phyloP scores from a whole-genome alignment of 108 stramenopile species.

The Cyclotella cryptica region DNA sequence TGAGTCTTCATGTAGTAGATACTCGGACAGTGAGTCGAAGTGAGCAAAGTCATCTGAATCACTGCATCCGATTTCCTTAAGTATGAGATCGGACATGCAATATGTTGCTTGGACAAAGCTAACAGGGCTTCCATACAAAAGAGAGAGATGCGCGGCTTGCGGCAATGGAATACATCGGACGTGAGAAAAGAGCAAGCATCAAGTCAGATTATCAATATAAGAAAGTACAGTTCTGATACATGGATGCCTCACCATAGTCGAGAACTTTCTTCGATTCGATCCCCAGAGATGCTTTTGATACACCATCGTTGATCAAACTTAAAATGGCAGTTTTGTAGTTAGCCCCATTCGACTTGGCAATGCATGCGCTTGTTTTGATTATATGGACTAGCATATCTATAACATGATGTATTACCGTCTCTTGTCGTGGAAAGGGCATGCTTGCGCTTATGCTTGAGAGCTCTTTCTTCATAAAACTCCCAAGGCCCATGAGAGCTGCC shows the following conservation, averaged over 20 bases:
- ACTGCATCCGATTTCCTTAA: constrained; percentile 42
- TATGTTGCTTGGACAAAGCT: constrained; percentile 22
- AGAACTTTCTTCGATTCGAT: constrained; percentile 40
- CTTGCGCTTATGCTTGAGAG: constrained; percentile 6
- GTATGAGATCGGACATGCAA: constrained; percentile 38
- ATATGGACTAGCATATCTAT: constrained; percentile 34
- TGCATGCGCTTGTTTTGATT: constrained; percentile 19
- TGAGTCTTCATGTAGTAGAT: constrained; percentile 18
- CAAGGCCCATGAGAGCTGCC: constrained; percentile 29
- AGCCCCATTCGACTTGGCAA: constrained; percentile 23
- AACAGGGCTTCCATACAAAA: constrained; percentile 24
- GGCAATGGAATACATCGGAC: not conserved
- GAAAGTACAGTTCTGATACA: not conserved
- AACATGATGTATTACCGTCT: constrained; percentile 19
- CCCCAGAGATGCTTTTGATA: constrained; percentile 39
- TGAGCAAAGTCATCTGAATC: constrained; percentile 41
- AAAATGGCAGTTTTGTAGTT: constrained; percentile 31
- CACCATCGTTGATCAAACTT: constrained; percentile 23
- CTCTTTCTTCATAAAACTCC: constrained; percentile 32
- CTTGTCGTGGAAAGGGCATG: constrained; percentile 30
- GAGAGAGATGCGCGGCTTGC: constrained; percentile 4
- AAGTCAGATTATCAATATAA: not conserved
- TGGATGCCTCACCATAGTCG: constrained; percentile 18
- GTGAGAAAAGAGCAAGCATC: not conserved
- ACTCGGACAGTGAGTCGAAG: constrained; percentile 40